Conservation (phyloP, 2,329 filamentous ascomycete species). For the Hirsutella thompsonii region DNA sequence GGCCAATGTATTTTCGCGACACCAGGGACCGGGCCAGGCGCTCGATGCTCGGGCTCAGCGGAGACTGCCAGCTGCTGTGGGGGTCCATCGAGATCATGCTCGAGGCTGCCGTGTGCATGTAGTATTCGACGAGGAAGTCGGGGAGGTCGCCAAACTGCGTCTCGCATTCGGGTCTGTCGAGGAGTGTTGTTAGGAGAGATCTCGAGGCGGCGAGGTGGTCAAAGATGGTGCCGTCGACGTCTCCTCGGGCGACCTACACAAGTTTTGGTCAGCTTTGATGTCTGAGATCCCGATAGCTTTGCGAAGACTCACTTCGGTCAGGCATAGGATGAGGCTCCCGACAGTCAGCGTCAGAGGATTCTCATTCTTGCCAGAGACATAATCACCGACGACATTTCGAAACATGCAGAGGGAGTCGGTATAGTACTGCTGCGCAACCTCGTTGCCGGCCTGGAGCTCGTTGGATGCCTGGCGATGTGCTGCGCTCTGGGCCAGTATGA, state of each 20-base stretch:
- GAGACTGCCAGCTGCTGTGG: conserved; percentile 13
- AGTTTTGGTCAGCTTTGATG: conserved; percentile 3
- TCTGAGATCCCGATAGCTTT: not conserved
- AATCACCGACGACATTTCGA: conserved; percentile 19
- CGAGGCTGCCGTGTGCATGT: conserved; percentile 30
- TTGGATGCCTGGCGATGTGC: conserved; percentile 22
- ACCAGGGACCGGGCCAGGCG: conserved; percentile 15
- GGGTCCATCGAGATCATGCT: conserved; percentile 32
- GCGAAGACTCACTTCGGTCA: conserved; percentile 26
- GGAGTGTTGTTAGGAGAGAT: conserved; percentile 23
- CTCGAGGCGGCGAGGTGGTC: conserved; percentile 31
- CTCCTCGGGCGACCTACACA: conserved; percentile 23
- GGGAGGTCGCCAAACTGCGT: conserved; percentile 21
- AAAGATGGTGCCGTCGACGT: conserved; percentile 30
- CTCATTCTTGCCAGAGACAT: conserved; percentile 18
- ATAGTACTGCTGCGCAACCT: conserved; percentile 22
- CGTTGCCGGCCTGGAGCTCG: conserved; percentile 12
- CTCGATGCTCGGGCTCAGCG: conserved; percentile 18
- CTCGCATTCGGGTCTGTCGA: conserved; percentile 17
- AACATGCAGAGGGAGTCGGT: conserved; percentile 22
- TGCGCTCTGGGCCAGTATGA: conserved; percentile 31
- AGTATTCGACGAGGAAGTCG: conserved; percentile 34
- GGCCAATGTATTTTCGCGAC: conserved; percentile 19
- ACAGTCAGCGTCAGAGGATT: conserved; percentile 26
- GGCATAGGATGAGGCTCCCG: conserved; percentile 30